Base-by-base conservation (phyloP, 2,329 filamentous ascomycete species). In the Fusarium sp. region DNA sequence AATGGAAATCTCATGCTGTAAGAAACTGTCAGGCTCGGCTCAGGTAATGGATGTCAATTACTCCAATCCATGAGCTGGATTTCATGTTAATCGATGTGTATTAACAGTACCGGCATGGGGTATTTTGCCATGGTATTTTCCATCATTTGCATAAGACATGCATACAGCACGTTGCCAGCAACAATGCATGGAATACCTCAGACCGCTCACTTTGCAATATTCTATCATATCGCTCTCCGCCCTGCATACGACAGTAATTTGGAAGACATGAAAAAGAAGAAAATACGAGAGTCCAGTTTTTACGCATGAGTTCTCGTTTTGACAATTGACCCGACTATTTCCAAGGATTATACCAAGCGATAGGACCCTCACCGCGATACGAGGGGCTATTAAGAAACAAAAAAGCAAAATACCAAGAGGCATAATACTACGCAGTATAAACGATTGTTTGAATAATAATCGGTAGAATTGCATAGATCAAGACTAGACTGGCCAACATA, bases 181-280 rank as follows among this genome's bases (percentile, higher is more conserved):
- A 69, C 39, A 55, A 69, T 69, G 67, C 67, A 52, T 43, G 53
- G n/a, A 55, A 68, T 63, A 51, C 42, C 46, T 67, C 31, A 51
- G 44, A 28, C 48, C 21, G 21, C 21, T 50, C 21, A 50, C 21
- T 23, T 50, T n/a, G 9, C 13, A 5, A 21, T 50, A n/a, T 37
- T 37, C 25, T 13, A 21, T 52, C 23, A 42, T 10, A 52, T 34
- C 31, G 21, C 31, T 51, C 31, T 25, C 49, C 49, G 31, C 49
- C 49, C 49, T 52, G 49, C 49, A 42, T 51, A 51, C 48, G 21
- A 50, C 46, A 50, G 28, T 50, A 50, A 34, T 50, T 21, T 37
- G 34, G 23, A 26, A 31, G 46, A 14, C 9, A 26, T 25, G 48
- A 37, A 37, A 37, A 51, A 39, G 31, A 51, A 41, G 25, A 39